These are phyloP conservation scores for Leccinum fibrillosum DNA, from an alignment of 768 basidiomycete genomes.

Conservation along the genomic window DNA sequence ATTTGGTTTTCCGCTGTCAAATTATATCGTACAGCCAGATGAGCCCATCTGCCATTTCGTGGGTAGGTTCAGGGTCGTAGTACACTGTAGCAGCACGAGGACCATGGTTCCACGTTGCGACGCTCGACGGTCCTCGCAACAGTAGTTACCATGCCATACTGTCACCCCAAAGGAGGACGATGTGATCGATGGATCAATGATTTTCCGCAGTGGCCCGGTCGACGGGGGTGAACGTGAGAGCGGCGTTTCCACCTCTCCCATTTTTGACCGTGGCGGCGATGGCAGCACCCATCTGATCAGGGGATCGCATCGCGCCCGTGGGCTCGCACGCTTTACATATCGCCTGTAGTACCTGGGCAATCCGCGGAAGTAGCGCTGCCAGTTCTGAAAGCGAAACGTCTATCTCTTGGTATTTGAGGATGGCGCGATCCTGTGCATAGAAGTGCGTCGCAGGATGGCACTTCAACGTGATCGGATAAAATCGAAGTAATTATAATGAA, in stretches of 20 bases:
- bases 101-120: too few species aligned
- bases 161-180: background rate
- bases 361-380: background rate
- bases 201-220: background rate
- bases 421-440: background rate
- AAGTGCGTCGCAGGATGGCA: background rate
- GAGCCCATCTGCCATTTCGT: too few species aligned
- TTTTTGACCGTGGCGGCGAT: background rate
- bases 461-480: background rate
- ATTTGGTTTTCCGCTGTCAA: too few species aligned
- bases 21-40: too few species aligned
- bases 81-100: too few species aligned
- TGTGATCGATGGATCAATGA: background rate
- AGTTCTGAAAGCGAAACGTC: background rate
- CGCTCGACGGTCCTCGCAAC: too few species aligned
- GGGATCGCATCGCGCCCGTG: background rate
- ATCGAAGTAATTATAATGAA: background rate
- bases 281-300: background rate
- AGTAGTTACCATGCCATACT: background rate
- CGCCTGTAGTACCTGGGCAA: background rate
- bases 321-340: background rate
- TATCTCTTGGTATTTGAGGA: background rate
- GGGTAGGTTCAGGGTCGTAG: too few species aligned
- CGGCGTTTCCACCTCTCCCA: background rate
- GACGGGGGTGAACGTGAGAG: background rate